Base-by-base conservation (phyloP, 1,284 basidiomycete species). In the Ganoderma leucocontextum region DNA sequence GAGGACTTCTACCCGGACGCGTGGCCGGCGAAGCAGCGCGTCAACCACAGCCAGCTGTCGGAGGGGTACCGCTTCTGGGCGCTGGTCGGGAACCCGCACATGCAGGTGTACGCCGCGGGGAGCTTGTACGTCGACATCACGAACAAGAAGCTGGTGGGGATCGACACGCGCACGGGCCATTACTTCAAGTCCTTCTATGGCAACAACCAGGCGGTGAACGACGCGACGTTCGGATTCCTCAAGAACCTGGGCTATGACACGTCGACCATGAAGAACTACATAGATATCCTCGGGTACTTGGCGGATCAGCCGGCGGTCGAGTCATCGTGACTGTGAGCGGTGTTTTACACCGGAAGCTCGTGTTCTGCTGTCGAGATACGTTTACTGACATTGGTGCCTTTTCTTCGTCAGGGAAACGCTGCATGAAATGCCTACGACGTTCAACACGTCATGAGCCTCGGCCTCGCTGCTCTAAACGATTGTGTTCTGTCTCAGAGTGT, bases 1-100 rank as follows among this genome's bases (percentile, higher is more conserved):
- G 52, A 55, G 52, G 52, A 55, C 52, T 55, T 55, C 52, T 55
- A 55, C 33, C 52, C 52, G 33, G 52, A 55, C 52, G 17, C 52
- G 52, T 55, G 52, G 52, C 52, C 29, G 12, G 52, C 52, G 29
- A 55, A 29, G 29, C 29, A 55, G 52, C 52, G 52, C 52, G 52
- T 55, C 29, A 55, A 55, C 52, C 52, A 55, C 52, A 55, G 52
- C 52, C 52, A 55, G 52, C 29, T 55, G 4, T 55, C 52, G 52
- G 52, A 55, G 33, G 52, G 52, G 8, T 55, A 55, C 52, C 52
- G 52, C 52, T 55, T 55, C 52, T 55, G 52, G 52, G 52, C 52
- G 5, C 52, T 35, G 13, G 52, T 55, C 10, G 52, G 52, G 4
- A 0, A 55, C 13, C 52, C 52, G 33, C 52, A 55, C 52, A 55